phyloP scores from a whole-genome alignment of 169 alveolate genomes.

The Plasmodium sp. region DNA sequence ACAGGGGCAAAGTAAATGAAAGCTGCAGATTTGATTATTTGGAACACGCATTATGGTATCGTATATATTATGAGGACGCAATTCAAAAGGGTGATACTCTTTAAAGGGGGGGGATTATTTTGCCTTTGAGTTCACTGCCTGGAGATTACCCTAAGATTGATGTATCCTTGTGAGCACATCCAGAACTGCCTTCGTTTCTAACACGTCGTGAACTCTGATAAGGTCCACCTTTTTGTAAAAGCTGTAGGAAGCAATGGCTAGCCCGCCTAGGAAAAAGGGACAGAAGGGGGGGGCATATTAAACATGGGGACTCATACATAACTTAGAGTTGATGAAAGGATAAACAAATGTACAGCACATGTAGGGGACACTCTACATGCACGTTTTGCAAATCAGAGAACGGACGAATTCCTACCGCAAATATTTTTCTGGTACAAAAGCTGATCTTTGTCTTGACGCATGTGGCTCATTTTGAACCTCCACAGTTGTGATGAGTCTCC shows the following conservation, averaged over 20 bases:
- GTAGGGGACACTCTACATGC: background rate
- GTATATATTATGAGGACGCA: background rate
- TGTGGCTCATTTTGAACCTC: constrained; percentile 10
- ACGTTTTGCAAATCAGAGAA: background rate
- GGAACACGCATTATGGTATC: background rate
- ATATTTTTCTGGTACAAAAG: constrained; percentile 45
- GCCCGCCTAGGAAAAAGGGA: constrained; percentile 15
- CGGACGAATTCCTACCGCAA: constrained; percentile 6
- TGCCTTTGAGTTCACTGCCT: background rate
- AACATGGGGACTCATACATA: background rate
- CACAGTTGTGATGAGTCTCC: background rate
- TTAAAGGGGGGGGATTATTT: background rate
- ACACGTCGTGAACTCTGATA: constrained; percentile 65
- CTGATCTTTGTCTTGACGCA: constrained; percentile 53
- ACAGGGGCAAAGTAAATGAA: background rate
- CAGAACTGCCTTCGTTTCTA: constrained; percentile 53
- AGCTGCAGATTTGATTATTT: background rate
- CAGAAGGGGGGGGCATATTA: background rate
- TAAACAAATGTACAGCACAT: background rate
- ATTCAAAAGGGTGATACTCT: background rate
- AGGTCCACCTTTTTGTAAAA: constrained; percentile 53
- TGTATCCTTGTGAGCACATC: constrained; percentile 43
- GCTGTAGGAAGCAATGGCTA: constrained; percentile 58
- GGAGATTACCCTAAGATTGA: background rate
- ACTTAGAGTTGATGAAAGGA: background rate